Evolutionary conservation across 768 basidiomycete genomes (phyloP).

Genomic region (Mycena albidolilacea): DNA sequence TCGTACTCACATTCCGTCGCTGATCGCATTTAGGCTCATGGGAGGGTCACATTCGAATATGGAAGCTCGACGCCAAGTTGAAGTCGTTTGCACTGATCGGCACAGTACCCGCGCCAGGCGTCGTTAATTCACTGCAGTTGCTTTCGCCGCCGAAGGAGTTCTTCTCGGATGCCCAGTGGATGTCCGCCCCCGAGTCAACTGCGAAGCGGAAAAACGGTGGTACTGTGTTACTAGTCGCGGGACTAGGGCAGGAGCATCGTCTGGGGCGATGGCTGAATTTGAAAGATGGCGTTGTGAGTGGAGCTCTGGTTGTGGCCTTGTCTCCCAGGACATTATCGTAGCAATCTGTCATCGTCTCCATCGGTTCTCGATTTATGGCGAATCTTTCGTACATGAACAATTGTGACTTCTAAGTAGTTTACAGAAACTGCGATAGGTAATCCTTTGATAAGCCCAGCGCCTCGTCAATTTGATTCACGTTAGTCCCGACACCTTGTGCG

Average conservation of each 20-base stretch:
- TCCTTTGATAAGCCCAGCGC: slow-evolving; percentile 73
- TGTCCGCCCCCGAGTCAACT: slow-evolving; percentile 40
- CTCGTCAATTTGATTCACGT: slow-evolving; percentile 73
- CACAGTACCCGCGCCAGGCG: slow-evolving; percentile 77
- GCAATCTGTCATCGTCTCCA: not conserved
- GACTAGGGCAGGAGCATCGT: slow-evolving; percentile 89
- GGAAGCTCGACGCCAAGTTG: slow-evolving; percentile 88
- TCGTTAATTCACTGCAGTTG: slow-evolving; percentile 93
- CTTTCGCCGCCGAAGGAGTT: slow-evolving; percentile 67
- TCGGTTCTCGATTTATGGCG: too few relatives aligned
- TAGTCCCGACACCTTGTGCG: slow-evolving; percentile 89
- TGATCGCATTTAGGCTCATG: slow-evolving; percentile 79
- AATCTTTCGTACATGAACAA: not conserved
- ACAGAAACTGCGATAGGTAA: slow-evolving; percentile 48
- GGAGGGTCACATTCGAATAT: slow-evolving; percentile 91
- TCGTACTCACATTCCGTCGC: slow-evolving; percentile 12
- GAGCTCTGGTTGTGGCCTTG: slow-evolving; percentile 75
- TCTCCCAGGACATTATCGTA: slow-evolving; percentile 55
- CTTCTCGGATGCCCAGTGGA: slow-evolving; percentile 57
- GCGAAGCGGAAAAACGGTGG: slow-evolving; percentile 42
- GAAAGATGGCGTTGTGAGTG: slow-evolving; percentile 83
- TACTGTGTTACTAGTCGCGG: slow-evolving; percentile 77
- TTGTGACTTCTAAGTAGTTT: not conserved
- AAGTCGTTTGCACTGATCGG: slow-evolving; percentile 82
- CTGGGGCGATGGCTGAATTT: slow-evolving; percentile 90